These are phyloP conservation scores for Candida morakotiae DNA, from an alignment of 805 yeast species.

Conservation along the genomic window DNA sequence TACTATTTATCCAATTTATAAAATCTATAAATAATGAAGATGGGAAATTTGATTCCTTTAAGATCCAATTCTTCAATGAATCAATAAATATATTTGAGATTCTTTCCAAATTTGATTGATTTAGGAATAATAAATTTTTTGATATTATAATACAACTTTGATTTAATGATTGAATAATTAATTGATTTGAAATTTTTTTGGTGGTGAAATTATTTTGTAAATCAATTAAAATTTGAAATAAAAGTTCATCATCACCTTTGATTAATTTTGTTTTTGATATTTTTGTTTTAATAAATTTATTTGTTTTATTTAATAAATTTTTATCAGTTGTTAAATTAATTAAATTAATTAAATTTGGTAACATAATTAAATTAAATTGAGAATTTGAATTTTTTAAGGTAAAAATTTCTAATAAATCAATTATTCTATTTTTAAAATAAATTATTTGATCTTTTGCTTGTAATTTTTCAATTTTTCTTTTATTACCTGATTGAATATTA, in stretches of 20 bases:
- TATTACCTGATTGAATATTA: slow-evolving; percentile 49
- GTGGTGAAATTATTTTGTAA: slow-evolving; percentile 43
- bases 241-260: slow-evolving; percentile 15
- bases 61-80: slow-evolving; percentile 61
- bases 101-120: slow-evolving; percentile 31
- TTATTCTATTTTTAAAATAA: slow-evolving; percentile 69
- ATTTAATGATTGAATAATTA: slow-evolving; percentile 54
- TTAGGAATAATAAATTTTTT: slow-evolving; percentile 45
- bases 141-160: slow-evolving; percentile 64
- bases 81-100: slow-evolving; percentile 55
- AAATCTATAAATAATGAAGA: slow-evolving; percentile 68
- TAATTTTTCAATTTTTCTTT: slow-evolving; percentile 65
- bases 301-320: slow-evolving; percentile 68
- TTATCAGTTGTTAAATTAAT: slow-evolving; percentile 68
- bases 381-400: slow-evolving; percentile 43
- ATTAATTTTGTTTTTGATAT: slow-evolving; percentile 47
- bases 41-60: slow-evolving; percentile 42
- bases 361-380: slow-evolving; percentile 36
- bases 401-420: slow-evolving; percentile 72
- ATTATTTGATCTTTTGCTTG: slow-evolving; percentile 79
- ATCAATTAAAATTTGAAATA: slow-evolving; percentile 28
- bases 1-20: slow-evolving; percentile 72
- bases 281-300: slow-evolving; percentile 60
- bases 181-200: slow-evolving; percentile 40
- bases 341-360: slow-evolving; percentile 55